Evolutionary conservation across 1,139 yeast genomes (phyloP).

Genomic region (Geotrichum carabidarum): DNA sequence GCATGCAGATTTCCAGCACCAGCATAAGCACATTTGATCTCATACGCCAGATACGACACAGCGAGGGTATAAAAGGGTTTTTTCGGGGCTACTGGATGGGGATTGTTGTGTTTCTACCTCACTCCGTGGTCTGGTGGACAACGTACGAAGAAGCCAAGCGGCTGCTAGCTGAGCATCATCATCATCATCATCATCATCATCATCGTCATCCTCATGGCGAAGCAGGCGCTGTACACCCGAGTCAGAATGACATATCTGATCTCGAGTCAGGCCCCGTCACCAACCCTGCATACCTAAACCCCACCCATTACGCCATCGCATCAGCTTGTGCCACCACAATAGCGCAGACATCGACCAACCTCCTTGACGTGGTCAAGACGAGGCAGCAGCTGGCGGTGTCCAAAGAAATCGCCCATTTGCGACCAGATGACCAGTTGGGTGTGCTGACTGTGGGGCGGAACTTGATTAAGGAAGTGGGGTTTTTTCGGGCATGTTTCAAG

Average conservation of each 20-base stretch:
- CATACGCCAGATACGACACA: slow-evolving; percentile 30
- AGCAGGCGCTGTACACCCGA: background rate
- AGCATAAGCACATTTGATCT: slow-evolving; percentile 26
- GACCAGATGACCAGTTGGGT: slow-evolving; percentile 40
- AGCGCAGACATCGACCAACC: slow-evolving; percentile 41
- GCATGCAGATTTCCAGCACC: slow-evolving; percentile 38
- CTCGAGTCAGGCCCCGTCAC: background rate
- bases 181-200: slow-evolving; percentile 8
- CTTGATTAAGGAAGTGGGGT: slow-evolving; percentile 38
- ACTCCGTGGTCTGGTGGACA: slow-evolving; percentile 42
- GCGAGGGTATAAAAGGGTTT: slow-evolving; percentile 41
- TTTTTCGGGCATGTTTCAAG: slow-evolving; percentile 37
- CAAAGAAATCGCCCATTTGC: slow-evolving; percentile 37
- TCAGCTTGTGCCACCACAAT: slow-evolving; percentile 40
- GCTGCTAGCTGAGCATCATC: slow-evolving; percentile 3
- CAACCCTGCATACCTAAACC: slow-evolving; percentile 24
- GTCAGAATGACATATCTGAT: slow-evolving; percentile 3
- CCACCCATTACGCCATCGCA: slow-evolving; percentile 35
- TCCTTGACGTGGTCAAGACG: slow-evolving; percentile 42
- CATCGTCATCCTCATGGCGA: slow-evolving; percentile 11
- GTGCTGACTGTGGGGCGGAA: slow-evolving; percentile 36
- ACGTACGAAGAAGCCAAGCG: slow-evolving; percentile 32
- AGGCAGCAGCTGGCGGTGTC: slow-evolving; percentile 43
- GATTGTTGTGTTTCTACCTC: slow-evolving; percentile 40
- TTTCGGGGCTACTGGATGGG: slow-evolving; percentile 46